These are phyloP conservation scores for Chlorella variabilis DNA, from an alignment of 163 green algal genomes.

Conservation along the genomic window DNA sequence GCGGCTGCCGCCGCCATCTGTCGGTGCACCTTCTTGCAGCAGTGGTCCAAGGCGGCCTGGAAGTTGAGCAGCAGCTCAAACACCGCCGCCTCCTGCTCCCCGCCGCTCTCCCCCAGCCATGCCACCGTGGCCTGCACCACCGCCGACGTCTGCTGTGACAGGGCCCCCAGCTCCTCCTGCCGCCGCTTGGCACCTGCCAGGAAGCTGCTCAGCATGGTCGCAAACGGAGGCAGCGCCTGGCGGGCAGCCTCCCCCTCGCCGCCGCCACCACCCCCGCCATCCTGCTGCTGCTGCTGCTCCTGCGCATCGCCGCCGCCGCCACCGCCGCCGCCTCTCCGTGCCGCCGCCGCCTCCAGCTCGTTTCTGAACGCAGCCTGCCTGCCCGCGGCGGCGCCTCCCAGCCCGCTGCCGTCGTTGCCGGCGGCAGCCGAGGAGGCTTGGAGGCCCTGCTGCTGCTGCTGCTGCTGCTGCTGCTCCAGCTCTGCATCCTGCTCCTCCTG, in stretches of 20 bases:
- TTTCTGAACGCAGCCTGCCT: conserved; percentile 37
- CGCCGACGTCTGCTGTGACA: conserved; percentile 5
- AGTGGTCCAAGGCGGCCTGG: conserved; percentile 37
- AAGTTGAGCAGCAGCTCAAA: conserved; percentile 45
- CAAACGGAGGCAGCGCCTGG: conserved; percentile 19
- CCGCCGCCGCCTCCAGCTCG: conserved; percentile 21
- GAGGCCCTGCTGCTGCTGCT: neutral
- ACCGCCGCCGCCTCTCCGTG: neutral
- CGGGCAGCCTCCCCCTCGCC: neutral
- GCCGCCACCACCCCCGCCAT: neutral
- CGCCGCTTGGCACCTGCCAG: conserved; percentile 11
- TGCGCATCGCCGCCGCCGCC: too few species aligned
- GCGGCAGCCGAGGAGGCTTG: too few species aligned
- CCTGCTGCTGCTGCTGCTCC: neutral
- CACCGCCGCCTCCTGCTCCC: conserved; percentile 10
- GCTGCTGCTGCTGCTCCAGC: conserved; percentile 6
- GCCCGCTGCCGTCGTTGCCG: neutral
- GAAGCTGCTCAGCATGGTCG: conserved; percentile 31
- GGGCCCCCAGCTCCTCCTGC: conserved; percentile 21
- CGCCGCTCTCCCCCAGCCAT: conserved; percentile 40
- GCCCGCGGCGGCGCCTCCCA: neutral
- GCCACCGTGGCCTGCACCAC: conserved; percentile 1
- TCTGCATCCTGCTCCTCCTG: conserved; percentile 31
- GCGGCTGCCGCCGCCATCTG: neutral
- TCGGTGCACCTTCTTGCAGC: conserved; percentile 11